Evolutionary conservation across 2,329 filamentous ascomycete species (phyloP), one percentile per base, ranked within the genome.

Genomic region (Hypoxylon sp.): DNA sequence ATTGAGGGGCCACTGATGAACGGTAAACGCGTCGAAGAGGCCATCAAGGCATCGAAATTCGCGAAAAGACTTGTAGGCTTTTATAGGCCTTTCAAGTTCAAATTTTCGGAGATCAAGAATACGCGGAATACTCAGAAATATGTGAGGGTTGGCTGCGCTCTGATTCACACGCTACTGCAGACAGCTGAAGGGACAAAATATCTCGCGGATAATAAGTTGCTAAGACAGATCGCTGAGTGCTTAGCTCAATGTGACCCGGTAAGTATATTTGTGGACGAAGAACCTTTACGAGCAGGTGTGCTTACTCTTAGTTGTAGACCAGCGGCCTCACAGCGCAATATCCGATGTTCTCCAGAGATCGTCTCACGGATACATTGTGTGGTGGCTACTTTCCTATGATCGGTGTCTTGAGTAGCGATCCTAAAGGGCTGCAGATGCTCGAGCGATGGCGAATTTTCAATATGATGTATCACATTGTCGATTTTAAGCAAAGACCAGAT

Each of bases 381-480:
- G 91, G 92, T 14, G 97, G 97, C 10, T 99, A 99, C 79, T 97
- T 99, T 79, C 89, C 94, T 13, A 93, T 99, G 84, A 83, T 99
- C 1, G 97, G 96, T 6, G 90, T 93, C 10, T 82, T 99, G 64
- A 98, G 92, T 74, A 91, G 91, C 58, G 94, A 97, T 75, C 83
- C 87, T 0, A 93, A 91, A 73, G 96, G 96, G 0, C 85, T 98
- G 24, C 90, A 92, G 68, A 95, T 99, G 82, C 88, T 99, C 77
- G 95, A 98, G 78, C 87, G 94, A 74, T 98, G 96, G 95, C 93
- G 94, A 74, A 97, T 99, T 86, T 94, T 98, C 82, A 98, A 98
- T 80, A 99, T 99, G 94, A 97, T 98, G 86, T 99, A 99, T 78
- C 96, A 98, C 80, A 97, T 99, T 68, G 88, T 98, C 64, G 95